Percentiles rank a stretch among this genome's conserved stretches.
phyloP scores from a whole-genome alignment of 306 rosid genomes.

The Castanea mollissima region DNA sequence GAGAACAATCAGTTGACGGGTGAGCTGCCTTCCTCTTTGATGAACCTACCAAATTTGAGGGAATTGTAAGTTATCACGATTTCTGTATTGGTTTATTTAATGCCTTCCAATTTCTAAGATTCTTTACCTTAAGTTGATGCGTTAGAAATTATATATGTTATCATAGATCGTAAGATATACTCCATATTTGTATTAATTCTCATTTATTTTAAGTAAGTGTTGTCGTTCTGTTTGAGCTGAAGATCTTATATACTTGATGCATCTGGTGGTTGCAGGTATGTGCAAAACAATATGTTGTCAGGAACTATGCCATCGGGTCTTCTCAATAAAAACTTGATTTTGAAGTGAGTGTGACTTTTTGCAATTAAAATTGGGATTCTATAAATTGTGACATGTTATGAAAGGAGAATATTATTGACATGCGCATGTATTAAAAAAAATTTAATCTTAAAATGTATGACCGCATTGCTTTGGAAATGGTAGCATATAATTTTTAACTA shows the following conservation, averaged over 20 bases:
- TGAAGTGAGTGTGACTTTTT: constrained; percentile 53
- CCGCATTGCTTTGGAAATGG: neutral
- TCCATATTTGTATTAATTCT: constrained; percentile 5
- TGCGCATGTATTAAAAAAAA: neutral
- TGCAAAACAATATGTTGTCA: constrained; percentile 76
- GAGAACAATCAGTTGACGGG: constrained; percentile 86
- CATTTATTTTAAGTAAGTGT: constrained; percentile 2
- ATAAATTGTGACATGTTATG: neutral
- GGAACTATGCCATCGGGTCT: constrained; percentile 76
- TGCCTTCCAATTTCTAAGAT: neutral
- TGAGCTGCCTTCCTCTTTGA: constrained; percentile 61
- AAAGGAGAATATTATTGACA: neutral
- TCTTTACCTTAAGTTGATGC: neutral
- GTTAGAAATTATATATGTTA: neutral
- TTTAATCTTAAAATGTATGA: neutral
- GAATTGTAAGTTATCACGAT: constrained; percentile 66
- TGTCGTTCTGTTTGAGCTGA: neutral
- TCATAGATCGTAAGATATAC: neutral
- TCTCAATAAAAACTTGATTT: constrained; percentile 43
- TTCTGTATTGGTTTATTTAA: constrained; percentile 9
- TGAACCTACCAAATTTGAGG: constrained; percentile 69
- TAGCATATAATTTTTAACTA: neutral
- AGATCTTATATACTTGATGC: constrained; percentile 5
- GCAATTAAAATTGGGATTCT: neutral
- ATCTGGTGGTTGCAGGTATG: constrained; percentile 58